A percentile compares a stretch with the other conserved stretches of the same genome.
These are phyloP conservation scores for Leccinum broughii DNA, from an alignment of 768 basidiomycete species.

Conservation along the genomic window DNA sequence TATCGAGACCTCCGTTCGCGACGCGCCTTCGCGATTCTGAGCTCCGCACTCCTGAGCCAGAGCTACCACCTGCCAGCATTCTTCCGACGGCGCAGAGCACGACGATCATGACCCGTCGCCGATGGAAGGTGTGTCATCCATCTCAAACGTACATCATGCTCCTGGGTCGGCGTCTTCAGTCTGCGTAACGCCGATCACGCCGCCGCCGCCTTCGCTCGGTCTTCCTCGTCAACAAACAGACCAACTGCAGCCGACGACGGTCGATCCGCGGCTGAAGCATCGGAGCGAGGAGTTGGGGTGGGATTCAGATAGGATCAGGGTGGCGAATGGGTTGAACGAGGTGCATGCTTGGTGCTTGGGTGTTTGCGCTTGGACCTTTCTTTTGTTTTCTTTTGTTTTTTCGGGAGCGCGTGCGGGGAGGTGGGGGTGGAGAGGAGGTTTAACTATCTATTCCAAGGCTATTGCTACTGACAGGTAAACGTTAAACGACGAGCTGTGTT, in stretches of 20 bases:
- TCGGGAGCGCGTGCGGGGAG: background rate
- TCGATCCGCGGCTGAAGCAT: slow-evolving; percentile 34
- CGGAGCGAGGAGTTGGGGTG: slow-evolving; percentile 32
- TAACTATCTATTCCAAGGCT: slow-evolving; percentile 24
- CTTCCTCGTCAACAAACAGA: background rate
- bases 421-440: background rate
- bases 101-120: slow-evolving; percentile 35
- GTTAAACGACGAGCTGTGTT: background rate
- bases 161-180: slow-evolving; percentile 28
- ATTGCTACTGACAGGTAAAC: slow-evolving; percentile 5
- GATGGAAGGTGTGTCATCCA: slow-evolving; percentile 34
- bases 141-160: slow-evolving; percentile 1
- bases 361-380: background rate
- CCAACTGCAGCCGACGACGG: slow-evolving; percentile 8
- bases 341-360: slow-evolving; percentile 14
- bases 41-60: slow-evolving; percentile 4
- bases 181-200: slow-evolving; percentile 34
- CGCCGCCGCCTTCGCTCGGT: slow-evolving; percentile 28
- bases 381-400: background rate
- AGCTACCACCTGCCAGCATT: slow-evolving; percentile 22
- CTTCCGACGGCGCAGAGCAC: slow-evolving; percentile 28
- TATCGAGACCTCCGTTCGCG: slow-evolving; percentile 16
- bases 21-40: slow-evolving; percentile 18
- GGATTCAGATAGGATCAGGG: slow-evolving; percentile 23
- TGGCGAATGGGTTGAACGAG: slow-evolving; percentile 18